Conservation (phyloP, 371 early-diverging fungal genomes). For the Capillidium heterosporum region DNA sequence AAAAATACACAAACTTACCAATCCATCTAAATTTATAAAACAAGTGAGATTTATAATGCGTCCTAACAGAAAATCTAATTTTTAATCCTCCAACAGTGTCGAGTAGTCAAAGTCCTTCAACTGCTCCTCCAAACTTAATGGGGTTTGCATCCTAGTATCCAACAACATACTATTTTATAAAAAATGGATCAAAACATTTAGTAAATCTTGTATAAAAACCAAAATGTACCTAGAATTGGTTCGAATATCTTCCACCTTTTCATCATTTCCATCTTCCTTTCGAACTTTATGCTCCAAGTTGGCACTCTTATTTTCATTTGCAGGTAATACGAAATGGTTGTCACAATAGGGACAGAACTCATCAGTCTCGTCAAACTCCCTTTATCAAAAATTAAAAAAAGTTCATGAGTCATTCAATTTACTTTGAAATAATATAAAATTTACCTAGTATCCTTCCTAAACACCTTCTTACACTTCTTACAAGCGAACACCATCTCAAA, state of each 20-base stretch:
- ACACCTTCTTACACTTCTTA: conserved; percentile 94
- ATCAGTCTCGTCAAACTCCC: conserved; percentile 80
- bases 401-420: background rate
- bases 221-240: background rate
- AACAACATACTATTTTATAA: background rate
- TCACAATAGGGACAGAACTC: conserved; percentile 97
- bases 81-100: background rate
- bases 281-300: no score
- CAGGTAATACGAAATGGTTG: conserved; percentile 89
- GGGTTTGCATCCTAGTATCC: background rate
- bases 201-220: background rate
- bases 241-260: no score
- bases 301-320: conserved; percentile 31
- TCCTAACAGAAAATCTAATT: no score
- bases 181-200: no score
- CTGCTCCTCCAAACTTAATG: conserved; percentile 2
- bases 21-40: no score
- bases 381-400: conserved; percentile 9
- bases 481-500: conserved; percentile 91
- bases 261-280: no score
- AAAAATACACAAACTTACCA: no score
- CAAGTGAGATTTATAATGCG: no score
- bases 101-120: conserved; percentile 4
- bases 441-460: conserved; percentile 77
- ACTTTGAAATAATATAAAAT: background rate